Base-by-base conservation (phyloP, 805 yeast genomes). In the Yamadazyma philogaea region DNA sequence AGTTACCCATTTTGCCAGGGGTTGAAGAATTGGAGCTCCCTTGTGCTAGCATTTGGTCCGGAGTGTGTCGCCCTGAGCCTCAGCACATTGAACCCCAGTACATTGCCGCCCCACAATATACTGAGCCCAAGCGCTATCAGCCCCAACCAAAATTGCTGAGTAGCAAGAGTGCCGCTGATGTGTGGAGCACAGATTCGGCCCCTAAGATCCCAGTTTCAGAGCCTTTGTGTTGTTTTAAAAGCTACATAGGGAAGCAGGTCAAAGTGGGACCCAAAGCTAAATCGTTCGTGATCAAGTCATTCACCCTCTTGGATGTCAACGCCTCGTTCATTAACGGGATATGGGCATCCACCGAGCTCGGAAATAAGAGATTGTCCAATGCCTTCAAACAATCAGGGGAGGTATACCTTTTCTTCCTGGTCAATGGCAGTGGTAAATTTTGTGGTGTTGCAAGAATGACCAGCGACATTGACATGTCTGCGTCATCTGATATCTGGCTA, bases 271-370 rank as follows among this genome's bases (percentile, higher is more conserved):
- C 15, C 1, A 18, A 40, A 12, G 56, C 73, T 0, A 52, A 52
- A 24, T 68, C 64, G 43, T 80, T 78, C 50, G 77, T 80, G 16
- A 79, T 80, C 44, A 80, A 80, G 52, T 78, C 84, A 0, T 73
- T 63, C 53, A 72, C 64, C 37, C 61, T 72, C 19, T 57, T 61
- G 12, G 81, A 80, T 50, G 73, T 80, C 10, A 63, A 61, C 40
- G 68, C 78, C 7, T 75, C 83, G 2, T 73, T 71, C 45, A 47
- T 59, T 35, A 66, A 78, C 46, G 66, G 68, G 8, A 66, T 78
- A 18, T 80, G 86, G 85, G 70, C 83, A 0, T 78, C 84, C 1
- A 79, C 84, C 0, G 75, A 68, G 22, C 60, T 72, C 39, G 85
- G 84, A 0, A 79, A 79, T 49, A 71, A 66, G 45, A 60, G 82